A percentile compares a stretch with the other conserved stretches of the same genome.
phyloP scores from a whole-genome alignment of 495 filamentous ascomycete species.

The Thermochaetoides thermophila region DNA sequence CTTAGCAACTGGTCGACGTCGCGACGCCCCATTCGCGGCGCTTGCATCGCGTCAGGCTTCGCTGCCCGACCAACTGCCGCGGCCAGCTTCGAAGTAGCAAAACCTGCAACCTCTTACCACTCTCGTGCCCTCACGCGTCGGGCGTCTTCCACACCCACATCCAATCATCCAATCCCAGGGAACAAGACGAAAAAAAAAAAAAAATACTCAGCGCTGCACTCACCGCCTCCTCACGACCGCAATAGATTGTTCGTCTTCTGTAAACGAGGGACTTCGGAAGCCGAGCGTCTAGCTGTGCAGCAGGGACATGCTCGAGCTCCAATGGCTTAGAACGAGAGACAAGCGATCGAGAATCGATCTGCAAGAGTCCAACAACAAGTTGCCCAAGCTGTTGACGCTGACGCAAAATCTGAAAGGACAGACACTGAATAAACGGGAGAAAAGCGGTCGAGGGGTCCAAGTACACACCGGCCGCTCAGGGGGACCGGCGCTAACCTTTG shows the following conservation, averaged over 20 bases:
- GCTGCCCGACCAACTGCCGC: conserved; percentile 11
- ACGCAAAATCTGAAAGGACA: too few species aligned
- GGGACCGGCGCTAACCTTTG: too few species aligned
- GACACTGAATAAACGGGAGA: too few species aligned
- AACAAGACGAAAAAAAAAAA: too few species aligned
- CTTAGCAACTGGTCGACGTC: too few species aligned
- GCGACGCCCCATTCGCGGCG: too few species aligned
- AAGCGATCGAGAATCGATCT: conserved; percentile 7
- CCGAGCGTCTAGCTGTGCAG: conserved; percentile 1
- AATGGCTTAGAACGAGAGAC: conserved; percentile 11
- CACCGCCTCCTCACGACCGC: conserved; percentile 6
- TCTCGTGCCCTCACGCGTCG: too few species aligned
- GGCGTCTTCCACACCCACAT: too few species aligned
- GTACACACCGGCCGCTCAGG: too few species aligned
- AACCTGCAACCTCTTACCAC: not conserved
- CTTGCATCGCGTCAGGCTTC: too few species aligned
- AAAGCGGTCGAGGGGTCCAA: not conserved
- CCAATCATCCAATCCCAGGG: too few species aligned
- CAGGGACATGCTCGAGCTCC: conserved; percentile 4
- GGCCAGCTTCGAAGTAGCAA: conserved; percentile 1
- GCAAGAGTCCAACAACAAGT: conserved; percentile 6
- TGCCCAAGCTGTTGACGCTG: conserved; percentile 7
- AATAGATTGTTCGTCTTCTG: not conserved
- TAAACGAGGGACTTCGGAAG: conserved; percentile 8
- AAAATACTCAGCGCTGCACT: too few species aligned